Evolutionary conservation across 2,329 filamentous ascomycete genomes (phyloP), one percentile per base, ranked within the genome.

Genomic region (Alternaria atra): DNA sequence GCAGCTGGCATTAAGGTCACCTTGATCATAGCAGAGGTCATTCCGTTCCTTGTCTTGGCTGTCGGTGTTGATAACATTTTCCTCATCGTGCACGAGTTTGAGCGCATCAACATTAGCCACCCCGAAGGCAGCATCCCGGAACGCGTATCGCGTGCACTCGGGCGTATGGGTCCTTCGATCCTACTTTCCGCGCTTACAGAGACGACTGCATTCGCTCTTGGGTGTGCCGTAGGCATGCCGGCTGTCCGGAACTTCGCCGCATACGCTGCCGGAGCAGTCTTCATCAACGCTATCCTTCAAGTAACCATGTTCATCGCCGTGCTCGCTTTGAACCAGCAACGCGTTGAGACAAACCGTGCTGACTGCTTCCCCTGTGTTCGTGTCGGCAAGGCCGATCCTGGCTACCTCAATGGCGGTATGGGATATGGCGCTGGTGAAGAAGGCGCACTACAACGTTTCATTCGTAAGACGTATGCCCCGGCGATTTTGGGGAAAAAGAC

Each of bases 41-140:
- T 99, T 66, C 95, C 95, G 0, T 99, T 99, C 79, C 90, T 99
- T 66, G 94, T 99, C 9, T 83, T 99, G 20, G 95, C 95, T 12
- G 94, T 99, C 29, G 95, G 95, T 46, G 96, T 99, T 3, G 95
- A 99, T 84, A 99, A 99, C 75, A 98, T 99, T 72, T 99, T 99
- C 81, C 83, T 99, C 57, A 97, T 99, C 60, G 95, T 99, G 0
- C 95, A 99, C 79, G 95, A 99, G 79, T 97, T 99, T 61, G 95
- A 99, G 76, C 87, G 95, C 30, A 91, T 97, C 75, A 99, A 99
- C 73, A 82, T 93, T 69, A 97, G 91, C 77, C 91, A 97, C 72
- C 93, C 94, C 0, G 94, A 98, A 73, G 91, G 94, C 64, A 86
- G 91, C 77, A 90, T 99, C 2, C 91, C 97, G 68, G 89, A 94